Percentiles rank a stretch among this genome's conserved stretches.
These are phyloP conservation scores for Plasmopara muralis DNA, from an alignment of 352 stramenopile species.

Conservation along the genomic window DNA sequence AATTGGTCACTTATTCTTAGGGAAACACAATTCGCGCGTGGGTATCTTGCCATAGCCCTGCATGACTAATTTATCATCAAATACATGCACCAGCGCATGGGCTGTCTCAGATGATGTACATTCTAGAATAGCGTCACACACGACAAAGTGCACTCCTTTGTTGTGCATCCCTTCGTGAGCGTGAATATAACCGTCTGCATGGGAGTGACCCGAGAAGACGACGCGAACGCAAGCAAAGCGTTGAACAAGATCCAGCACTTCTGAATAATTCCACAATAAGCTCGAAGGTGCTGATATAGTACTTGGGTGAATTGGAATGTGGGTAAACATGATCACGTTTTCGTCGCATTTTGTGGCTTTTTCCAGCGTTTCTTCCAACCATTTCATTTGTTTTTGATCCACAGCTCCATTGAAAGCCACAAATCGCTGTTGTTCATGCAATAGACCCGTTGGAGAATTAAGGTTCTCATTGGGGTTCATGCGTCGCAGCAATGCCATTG, in stretches of 20 bases:
- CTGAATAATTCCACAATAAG: constrained; percentile 77
- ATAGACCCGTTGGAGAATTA: constrained; percentile 58
- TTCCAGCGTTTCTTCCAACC: constrained; percentile 37
- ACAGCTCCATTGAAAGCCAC: constrained; percentile 77
- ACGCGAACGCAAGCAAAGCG: constrained; percentile 40
- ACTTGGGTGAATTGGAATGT: constrained; percentile 57
- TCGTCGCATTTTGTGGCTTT: constrained; percentile 24
- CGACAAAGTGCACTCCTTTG: constrained; percentile 59
- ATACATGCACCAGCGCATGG: constrained; percentile 57
- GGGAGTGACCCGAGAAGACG: constrained; percentile 68
- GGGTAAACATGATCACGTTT: constrained; percentile 67
- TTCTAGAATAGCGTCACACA: constrained; percentile 65
- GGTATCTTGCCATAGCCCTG: constrained; percentile 57
- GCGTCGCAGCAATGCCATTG: constrained; percentile 28
- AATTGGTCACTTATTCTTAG: not conserved
- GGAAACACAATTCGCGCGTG: constrained; percentile 44
- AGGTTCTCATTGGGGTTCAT: constrained; percentile 68
- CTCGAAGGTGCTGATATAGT: constrained; percentile 27
- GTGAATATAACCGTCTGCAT: constrained; percentile 48
- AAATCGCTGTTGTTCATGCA: constrained; percentile 39
- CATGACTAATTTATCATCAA: constrained; percentile 42
- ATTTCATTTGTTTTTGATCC: constrained; percentile 49
- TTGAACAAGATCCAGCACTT: constrained; percentile 46
- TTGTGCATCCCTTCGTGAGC: constrained; percentile 27
- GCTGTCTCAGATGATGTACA: constrained; percentile 48